A percentile compares a stretch with the other conserved stretches of the same genome.
phyloP scores from a whole-genome alignment of 345 rosid genomes.

The Eucalyptus pauciflora region DNA sequence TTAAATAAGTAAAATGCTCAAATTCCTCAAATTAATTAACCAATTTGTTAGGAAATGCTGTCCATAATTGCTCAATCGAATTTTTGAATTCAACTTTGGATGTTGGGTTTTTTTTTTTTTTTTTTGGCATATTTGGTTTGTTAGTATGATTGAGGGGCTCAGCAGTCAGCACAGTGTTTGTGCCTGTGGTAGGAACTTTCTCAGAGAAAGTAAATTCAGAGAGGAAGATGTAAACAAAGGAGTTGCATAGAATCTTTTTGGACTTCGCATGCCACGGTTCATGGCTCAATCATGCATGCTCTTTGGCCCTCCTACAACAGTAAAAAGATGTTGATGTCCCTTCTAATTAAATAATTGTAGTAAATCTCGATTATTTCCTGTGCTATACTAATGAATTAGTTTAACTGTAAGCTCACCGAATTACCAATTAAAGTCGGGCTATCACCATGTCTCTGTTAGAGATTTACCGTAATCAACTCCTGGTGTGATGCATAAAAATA shows the following conservation, averaged over 20 bases:
- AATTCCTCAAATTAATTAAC: background rate
- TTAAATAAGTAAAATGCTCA: background rate
- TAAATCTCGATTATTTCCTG: background rate
- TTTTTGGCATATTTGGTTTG: background rate
- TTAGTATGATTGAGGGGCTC: background rate
- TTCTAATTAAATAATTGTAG: background rate
- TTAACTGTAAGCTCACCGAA: background rate
- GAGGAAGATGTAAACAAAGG: background rate
- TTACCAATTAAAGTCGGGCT: background rate
- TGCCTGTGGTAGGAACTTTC: background rate
- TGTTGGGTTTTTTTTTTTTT: background rate
- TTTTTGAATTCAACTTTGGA: background rate
- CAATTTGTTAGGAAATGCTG: background rate
- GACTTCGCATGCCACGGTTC: background rate
- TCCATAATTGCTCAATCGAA: background rate
- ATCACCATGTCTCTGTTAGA: background rate
- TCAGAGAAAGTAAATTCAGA: background rate
- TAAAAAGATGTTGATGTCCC: background rate
- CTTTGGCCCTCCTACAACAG: background rate
- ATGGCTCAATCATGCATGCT: background rate
- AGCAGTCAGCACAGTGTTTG: background rate
- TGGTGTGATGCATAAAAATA: background rate
- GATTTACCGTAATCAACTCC: background rate
- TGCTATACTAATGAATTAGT: background rate
- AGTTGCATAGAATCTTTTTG: background rate